These are phyloP conservation scores for Saturnispora quitensis DNA, from an alignment of 805 yeast species.

Conservation along the genomic window DNA sequence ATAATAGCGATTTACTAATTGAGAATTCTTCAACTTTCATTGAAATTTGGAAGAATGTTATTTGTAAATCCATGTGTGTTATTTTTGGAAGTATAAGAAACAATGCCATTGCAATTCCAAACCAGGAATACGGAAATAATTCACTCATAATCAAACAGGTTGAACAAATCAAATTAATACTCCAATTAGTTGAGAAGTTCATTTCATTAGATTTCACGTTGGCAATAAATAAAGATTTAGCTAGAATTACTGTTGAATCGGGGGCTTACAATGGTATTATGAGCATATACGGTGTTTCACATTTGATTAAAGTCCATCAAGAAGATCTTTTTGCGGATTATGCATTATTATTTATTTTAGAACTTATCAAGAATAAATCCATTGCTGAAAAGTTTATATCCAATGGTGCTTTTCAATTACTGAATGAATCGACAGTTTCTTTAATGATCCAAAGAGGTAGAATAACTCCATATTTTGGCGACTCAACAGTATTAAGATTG, in stretches of 20 bases:
- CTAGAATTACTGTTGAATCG: slow-evolving; percentile 42
- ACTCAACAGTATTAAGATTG: slow-evolving; percentile 22
- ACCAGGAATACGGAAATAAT: slow-evolving; percentile 27
- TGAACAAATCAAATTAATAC: slow-evolving; percentile 55
- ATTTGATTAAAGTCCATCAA: slow-evolving; percentile 46
- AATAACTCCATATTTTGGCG: slow-evolving; percentile 38
- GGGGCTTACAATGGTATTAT: slow-evolving; percentile 57
- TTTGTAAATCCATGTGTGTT: slow-evolving; percentile 56
- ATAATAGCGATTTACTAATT: slow-evolving; percentile 32
- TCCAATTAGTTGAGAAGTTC: slow-evolving; percentile 55
- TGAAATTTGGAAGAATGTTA: slow-evolving; percentile 51
- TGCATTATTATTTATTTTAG: slow-evolving; percentile 57
- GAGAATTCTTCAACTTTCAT: slow-evolving; percentile 43
- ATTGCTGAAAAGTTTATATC: slow-evolving; percentile 60
- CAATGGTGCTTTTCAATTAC: slow-evolving; percentile 55
- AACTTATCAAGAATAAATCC: slow-evolving; percentile 48
- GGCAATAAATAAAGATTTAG: slow-evolving; percentile 40
- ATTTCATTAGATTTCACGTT: slow-evolving; percentile 39
- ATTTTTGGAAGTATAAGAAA: slow-evolving; percentile 51
- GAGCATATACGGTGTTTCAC: slow-evolving; percentile 60
- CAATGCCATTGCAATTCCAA: slow-evolving; percentile 37
- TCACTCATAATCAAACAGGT: slow-evolving; percentile 38
- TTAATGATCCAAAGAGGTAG: slow-evolving; percentile 57
- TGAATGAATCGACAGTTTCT: slow-evolving; percentile 71
- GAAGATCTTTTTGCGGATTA: slow-evolving; percentile 69